These are phyloP conservation scores for Kazachstania sp. DNA, from an alignment of 1,139 yeast species.

Conservation along the genomic window DNA sequence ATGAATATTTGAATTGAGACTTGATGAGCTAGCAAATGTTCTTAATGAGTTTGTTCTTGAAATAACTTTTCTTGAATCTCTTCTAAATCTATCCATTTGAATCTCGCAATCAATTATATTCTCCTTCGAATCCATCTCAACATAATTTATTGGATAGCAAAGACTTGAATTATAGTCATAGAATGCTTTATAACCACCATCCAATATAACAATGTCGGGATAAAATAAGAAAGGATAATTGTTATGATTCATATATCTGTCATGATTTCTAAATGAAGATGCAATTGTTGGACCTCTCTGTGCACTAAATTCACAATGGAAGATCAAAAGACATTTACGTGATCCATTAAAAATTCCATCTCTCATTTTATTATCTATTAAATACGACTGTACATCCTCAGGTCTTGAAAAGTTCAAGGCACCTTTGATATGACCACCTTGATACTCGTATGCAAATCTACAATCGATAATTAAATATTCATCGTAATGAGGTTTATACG, in stretches of 20 bases:
- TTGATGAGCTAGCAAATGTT: conserved; percentile 9
- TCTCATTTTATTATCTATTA: conserved; percentile 9
- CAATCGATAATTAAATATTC: conserved; percentile 69
- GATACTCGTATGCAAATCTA: conserved; percentile 82
- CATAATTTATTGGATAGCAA: conserved; percentile 70
- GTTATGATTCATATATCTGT: conserved; percentile 62
- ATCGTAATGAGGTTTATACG: conserved; percentile 47
- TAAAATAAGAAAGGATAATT: conserved; percentile 72
- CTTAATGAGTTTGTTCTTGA: conserved; percentile 33
- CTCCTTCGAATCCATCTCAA: conserved; percentile 77
- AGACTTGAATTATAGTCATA: conserved; percentile 40
- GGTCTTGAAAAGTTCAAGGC: conserved; percentile 74
- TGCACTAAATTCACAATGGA: conserved; percentile 92
- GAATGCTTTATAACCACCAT: conserved; percentile 85
- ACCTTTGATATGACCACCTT: conserved; percentile 84
- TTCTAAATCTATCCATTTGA: conserved; percentile 62
- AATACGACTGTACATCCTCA: conserved; percentile 39
- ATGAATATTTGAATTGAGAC: background rate
- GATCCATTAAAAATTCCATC: conserved; percentile 28
- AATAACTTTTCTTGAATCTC: conserved; percentile 41
- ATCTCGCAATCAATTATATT: conserved; percentile 60
- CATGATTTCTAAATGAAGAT: conserved; percentile 71
- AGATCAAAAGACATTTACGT: conserved; percentile 43
- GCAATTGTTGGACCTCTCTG: conserved; percentile 94
- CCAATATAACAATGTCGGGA: conserved; percentile 81